These are phyloP conservation scores for Flaveria floridana DNA, from an alignment of 140 eudicot genomes.

Conservation along the genomic window DNA sequence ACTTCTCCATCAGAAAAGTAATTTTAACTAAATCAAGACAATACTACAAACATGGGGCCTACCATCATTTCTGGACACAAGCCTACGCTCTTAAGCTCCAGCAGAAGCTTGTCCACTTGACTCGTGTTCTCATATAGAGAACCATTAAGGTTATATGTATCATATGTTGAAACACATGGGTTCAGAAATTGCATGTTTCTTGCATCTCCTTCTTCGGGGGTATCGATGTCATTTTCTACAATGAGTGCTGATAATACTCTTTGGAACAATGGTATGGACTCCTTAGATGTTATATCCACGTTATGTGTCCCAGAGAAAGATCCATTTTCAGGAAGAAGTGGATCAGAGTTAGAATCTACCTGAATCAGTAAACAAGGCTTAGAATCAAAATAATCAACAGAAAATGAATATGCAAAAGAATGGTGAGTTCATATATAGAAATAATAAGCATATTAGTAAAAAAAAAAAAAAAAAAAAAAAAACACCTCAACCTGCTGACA, in stretches of 20 bases:
- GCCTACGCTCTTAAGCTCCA: slow-evolving; percentile 77
- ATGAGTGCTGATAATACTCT: slow-evolving; percentile 85
- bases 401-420: slow-evolving; percentile 1
- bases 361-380: slow-evolving; percentile 28
- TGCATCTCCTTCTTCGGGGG: slow-evolving; percentile 44
- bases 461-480: background rate
- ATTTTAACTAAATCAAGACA: background rate
- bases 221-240: slow-evolving; percentile 68
- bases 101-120: slow-evolving; percentile 55
- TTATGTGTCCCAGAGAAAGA: slow-evolving; percentile 34
- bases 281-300: slow-evolving; percentile 21
- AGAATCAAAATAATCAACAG: slow-evolving; percentile 11
- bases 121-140: slow-evolving; percentile 48
- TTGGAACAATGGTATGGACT: slow-evolving; percentile 52
- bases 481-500: slow-evolving; percentile 52
- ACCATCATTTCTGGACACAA: slow-evolving; percentile 68
- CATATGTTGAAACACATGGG: slow-evolving; percentile 29
- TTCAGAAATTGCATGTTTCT: slow-evolving; percentile 28
- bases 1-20: slow-evolving; percentile 15
- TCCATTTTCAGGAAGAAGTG: slow-evolving; percentile 33
- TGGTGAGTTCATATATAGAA: background rate
- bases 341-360: slow-evolving; percentile 41
- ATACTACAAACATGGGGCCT: slow-evolving; percentile 27
- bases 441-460: background rate
- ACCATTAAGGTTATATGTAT: slow-evolving; percentile 31